Percentiles rank a stretch among this genome's conserved stretches.
These are phyloP conservation scores for Panicum virgatum DNA, from an alignment of 202 grass and related monocot species.

Conservation along the genomic window DNA sequence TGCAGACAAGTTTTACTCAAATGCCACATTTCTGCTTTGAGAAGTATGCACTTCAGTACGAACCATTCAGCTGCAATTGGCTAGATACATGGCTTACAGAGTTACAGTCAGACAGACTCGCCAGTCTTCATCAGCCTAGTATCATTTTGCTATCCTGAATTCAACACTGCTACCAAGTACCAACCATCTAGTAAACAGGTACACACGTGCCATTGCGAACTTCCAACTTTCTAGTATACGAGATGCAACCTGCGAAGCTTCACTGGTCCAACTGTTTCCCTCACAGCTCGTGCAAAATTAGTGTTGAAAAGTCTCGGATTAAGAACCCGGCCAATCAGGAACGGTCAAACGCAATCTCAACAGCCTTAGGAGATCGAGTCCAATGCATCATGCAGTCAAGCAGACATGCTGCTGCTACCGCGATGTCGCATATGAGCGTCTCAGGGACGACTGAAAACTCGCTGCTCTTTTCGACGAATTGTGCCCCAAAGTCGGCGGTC, in stretches of 20 bases:
- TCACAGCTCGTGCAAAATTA: not conserved
- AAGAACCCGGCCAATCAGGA: not conserved
- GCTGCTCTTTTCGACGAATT: not conserved
- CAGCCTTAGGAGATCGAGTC: not conserved
- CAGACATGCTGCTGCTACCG: not conserved
- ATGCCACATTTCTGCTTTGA: not conserved
- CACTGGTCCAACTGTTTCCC: not conserved
- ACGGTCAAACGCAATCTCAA: not conserved
- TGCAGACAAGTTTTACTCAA: not conserved
- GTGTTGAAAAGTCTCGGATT: not conserved
- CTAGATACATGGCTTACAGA: not conserved
- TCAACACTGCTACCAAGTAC: not conserved
- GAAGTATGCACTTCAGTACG: not conserved
- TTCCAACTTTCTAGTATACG: not conserved
- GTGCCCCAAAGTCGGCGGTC: not conserved
- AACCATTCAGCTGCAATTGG: not conserved
- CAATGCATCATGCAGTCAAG: not conserved
- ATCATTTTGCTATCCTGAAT: not conserved
- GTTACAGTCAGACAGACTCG: not conserved
- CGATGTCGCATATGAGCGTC: conserved; percentile 26
- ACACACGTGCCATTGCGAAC: not conserved
- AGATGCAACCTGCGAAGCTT: not conserved
- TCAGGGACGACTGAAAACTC: not conserved
- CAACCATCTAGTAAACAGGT: not conserved
- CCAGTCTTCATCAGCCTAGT: not conserved